A percentile compares a stretch with the other conserved stretches of the same genome.
Conservation (phyloP, 345 rosid genomes). For the Punica granatum region DNA sequence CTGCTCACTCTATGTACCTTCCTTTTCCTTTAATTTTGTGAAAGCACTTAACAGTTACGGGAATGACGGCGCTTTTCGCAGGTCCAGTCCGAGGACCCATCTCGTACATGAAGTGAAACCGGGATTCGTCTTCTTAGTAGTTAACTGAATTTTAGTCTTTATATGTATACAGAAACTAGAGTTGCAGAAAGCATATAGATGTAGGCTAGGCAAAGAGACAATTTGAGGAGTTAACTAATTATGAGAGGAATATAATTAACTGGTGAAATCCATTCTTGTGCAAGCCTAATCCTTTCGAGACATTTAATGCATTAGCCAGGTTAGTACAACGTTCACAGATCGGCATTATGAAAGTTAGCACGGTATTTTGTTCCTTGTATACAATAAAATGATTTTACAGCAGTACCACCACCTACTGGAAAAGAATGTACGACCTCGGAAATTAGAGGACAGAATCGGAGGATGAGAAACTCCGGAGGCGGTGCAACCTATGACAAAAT, state of each 20-base stretch:
- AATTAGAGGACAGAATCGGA: background rate
- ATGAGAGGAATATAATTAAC: background rate
- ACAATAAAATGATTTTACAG: background rate
- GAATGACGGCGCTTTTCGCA: conserved; percentile 15
- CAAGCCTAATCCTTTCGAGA: too few relatives aligned
- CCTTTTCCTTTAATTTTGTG: background rate
- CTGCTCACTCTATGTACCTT: background rate
- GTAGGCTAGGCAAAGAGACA: background rate
- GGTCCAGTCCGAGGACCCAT: conserved; percentile 21
- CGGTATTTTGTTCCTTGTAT: background rate
- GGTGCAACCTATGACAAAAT: background rate
- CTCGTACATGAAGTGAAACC: background rate
- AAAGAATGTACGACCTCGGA: background rate
- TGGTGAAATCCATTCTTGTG: background rate
- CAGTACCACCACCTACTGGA: background rate
- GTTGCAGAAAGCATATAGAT: background rate
- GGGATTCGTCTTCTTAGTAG: background rate
- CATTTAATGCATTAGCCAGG: too few relatives aligned
- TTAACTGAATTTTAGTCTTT: background rate
- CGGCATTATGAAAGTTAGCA: background rate
- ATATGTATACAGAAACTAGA: background rate
- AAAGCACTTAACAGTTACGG: background rate
- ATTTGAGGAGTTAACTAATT: background rate
- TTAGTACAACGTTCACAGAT: too few relatives aligned
- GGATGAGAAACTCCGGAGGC: background rate